phyloP scores from a whole-genome alignment of 2,329 filamentous ascomycete genomes.

The Sphaerulina musiva region DNA sequence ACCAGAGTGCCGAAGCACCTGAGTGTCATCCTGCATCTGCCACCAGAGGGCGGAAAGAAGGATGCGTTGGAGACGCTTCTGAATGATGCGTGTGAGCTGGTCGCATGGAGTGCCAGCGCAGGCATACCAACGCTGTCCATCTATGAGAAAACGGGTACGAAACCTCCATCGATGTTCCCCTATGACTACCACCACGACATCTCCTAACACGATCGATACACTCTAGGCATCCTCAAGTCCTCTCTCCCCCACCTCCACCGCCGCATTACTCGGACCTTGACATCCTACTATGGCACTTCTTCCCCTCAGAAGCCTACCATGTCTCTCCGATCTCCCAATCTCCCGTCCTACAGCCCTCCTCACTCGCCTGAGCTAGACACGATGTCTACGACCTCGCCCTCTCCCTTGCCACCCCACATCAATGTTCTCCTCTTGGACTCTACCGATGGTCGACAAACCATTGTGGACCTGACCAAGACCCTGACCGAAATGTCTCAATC shows the following conservation, averaged over 20 bases:
- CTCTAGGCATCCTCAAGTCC: constrained; percentile 73
- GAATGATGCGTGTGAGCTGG: constrained; percentile 84
- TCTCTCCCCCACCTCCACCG: constrained; percentile 81
- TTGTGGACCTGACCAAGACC: constrained; percentile 92
- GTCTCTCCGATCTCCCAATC: constrained; percentile 64
- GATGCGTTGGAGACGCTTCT: constrained; percentile 77
- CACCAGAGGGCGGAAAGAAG: constrained; percentile 59
- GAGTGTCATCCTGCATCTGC: constrained; percentile 73
- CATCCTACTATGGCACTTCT: constrained; percentile 73
- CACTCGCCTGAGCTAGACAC: constrained; percentile 21
- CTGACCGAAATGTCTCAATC: constrained; percentile 91
- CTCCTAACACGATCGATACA: neutral
- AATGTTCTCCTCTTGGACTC: constrained; percentile 74
- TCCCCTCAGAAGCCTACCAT: constrained; percentile 59
- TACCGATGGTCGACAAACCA: constrained; percentile 83
- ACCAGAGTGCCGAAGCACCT: constrained; percentile 74
- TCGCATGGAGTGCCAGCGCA: constrained; percentile 86
- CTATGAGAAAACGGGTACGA: constrained; percentile 81
- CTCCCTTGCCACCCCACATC: constrained; percentile 37
- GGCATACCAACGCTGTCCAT: constrained; percentile 82
- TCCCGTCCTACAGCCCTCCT: constrained; percentile 51
- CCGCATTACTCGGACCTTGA: constrained; percentile 69
- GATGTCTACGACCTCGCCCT: constrained; percentile 33
- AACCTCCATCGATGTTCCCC: neutral
- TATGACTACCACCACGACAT: no score